Evolutionary conservation across 2,329 filamentous ascomycete genomes (phyloP).

Genomic region (Zymoseptoria pseudotritici): DNA sequence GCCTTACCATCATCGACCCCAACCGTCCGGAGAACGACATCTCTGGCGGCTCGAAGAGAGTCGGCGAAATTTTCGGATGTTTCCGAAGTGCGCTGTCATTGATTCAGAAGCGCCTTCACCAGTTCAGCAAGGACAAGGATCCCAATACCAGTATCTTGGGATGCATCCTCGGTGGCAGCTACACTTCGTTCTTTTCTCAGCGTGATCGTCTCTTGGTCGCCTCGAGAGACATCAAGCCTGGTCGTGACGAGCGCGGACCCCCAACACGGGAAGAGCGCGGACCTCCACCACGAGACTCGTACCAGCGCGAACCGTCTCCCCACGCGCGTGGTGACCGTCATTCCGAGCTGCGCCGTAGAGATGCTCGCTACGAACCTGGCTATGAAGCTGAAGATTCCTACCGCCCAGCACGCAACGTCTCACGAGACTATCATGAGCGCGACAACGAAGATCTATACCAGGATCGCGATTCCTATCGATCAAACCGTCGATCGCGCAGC

Average conservation of each 20-base stretch:
- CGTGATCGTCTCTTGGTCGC: conserved; percentile 36
- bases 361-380: background rate
- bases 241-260: background rate
- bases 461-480: background rate
- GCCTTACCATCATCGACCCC: conserved; percentile 85
- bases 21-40: conserved; percentile 84
- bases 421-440: background rate
- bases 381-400: background rate
- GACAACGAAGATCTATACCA: background rate
- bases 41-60: conserved; percentile 72
- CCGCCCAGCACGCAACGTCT: background rate
- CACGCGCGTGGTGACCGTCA: background rate
- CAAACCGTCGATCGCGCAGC: background rate
- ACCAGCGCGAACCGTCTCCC: background rate
- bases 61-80: conserved; percentile 55
- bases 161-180: conserved; percentile 69
- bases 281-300: background rate
- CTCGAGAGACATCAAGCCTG: background rate
- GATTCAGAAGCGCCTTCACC: conserved; percentile 36
- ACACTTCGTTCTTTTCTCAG: conserved; percentile 64
- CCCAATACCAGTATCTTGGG: conserved; percentile 55
- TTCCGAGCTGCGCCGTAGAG: background rate
- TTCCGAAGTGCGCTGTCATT: conserved; percentile 59
- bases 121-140: conserved; percentile 35
- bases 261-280: background rate